Evolutionary conservation across 1,284 basidiomycete genomes (phyloP), one percentile per base, ranked within the genome.

Genomic region (Pseudozyma sp.): DNA sequence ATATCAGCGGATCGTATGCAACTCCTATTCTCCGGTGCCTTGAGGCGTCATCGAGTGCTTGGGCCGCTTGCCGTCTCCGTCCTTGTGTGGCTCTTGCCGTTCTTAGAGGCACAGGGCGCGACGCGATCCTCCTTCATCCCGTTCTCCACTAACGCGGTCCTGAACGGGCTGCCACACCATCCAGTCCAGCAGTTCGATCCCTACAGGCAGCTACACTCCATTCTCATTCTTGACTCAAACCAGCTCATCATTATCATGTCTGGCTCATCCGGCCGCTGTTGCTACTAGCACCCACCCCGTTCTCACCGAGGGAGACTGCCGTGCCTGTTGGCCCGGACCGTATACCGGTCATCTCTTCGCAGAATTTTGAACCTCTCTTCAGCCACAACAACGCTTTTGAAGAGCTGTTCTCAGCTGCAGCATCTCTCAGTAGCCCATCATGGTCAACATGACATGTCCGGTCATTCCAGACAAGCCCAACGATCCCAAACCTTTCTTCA

Each of bases 401-500:
- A 13, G 6, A 51, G 42, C 14, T 5, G 29, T 39, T 42, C 31
- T 33, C 42, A 39, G n/a, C 24, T 4, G 24, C 24, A 31, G 37
- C 54, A n/a, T 34, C 30, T 10, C 17, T 31, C 31, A 9, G 29
- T 53, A 7, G 59, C 56, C 56, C 45, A 60, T 14, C 44, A 74
- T 74, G 71, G 70, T 69, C 62, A 77, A 74, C 62, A 57, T 59
- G 46, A 77, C 71, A 31, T 77, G 75, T 33, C 75, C 75, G 46
- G 39, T 39, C 57, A 73, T 68, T 30, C 65, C 64, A 31, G 65
- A 73, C 64, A 72, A 69, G 50, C 68, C 70, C 17, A 30, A 34
- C 31, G 76, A 81, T 44, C 78, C 76, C 24, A 74, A 71, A n/a
- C 87, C 90, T 1, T 85, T 92, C 43, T 86, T 90, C 61, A 87